Conservation (phyloP, 2,329 filamentous ascomycete genomes). For the Colletotrichum sansevieriae region DNA sequence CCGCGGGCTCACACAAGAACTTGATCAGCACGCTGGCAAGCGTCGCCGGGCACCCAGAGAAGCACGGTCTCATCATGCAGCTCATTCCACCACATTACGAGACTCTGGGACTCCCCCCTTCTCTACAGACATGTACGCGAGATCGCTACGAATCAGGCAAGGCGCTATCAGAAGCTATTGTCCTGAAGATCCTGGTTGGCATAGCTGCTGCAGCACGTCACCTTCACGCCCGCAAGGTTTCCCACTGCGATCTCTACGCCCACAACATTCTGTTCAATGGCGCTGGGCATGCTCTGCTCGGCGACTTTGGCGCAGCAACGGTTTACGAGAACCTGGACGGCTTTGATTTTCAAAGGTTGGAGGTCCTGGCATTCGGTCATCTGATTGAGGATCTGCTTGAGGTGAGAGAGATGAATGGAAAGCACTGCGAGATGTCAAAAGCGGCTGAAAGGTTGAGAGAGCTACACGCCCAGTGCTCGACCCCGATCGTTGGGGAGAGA, state of each 20-base stretch:
- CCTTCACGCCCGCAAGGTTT: conserved; percentile 57
- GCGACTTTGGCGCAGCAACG: conserved; percentile 62
- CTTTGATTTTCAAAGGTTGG: conserved; percentile 55
- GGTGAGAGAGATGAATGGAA: conserved; percentile 42
- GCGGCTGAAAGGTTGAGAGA: conserved; percentile 44
- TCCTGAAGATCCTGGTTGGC: conserved; percentile 53
- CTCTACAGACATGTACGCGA: conserved; percentile 59
- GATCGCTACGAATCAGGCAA: conserved; percentile 54
- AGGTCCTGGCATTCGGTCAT: conserved; percentile 62
- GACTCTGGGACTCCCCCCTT: conserved; percentile 59
- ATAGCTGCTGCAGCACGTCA: conserved; percentile 58
- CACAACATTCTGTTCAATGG: conserved; percentile 60
- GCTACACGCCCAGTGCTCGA: conserved; percentile 49
- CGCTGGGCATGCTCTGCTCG: conserved; percentile 58
- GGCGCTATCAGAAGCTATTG: conserved; percentile 48
- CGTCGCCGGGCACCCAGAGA: conserved; percentile 56
- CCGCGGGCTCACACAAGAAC: conserved; percentile 59
- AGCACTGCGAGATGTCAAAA: neutral
- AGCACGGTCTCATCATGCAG: conserved; percentile 60
- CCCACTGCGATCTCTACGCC: conserved; percentile 62
- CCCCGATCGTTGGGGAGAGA: conserved; percentile 45
- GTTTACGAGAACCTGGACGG: conserved; percentile 52
- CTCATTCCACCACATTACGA: conserved; percentile 59
- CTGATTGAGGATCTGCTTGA: conserved; percentile 59
- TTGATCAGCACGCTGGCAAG: conserved; percentile 60